Percentiles rank a stretch among this genome's conserved stretches.
Evolutionary conservation across 768 basidiomycete genomes (phyloP).

Genomic region (Serpula lacrymans): DNA sequence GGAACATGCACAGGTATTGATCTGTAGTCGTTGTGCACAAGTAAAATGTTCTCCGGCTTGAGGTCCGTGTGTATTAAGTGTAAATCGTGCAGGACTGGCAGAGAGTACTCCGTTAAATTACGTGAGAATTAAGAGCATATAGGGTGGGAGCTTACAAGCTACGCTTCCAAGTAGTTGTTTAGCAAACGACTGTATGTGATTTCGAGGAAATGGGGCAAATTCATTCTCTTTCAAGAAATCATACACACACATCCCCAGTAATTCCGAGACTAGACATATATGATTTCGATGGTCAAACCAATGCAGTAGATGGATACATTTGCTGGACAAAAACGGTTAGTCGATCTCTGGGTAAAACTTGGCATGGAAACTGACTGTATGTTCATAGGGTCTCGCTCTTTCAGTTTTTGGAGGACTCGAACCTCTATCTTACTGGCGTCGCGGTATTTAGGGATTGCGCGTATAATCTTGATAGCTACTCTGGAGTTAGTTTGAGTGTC

Average conservation of each 20-base stretch:
- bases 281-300: conserved; percentile 98
- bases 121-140: conserved; percentile 2
- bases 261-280: conserved; percentile 93
- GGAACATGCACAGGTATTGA: conserved; percentile 55
- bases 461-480: conserved; percentile 98
- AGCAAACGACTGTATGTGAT: conserved; percentile 96
- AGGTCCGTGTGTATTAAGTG: conserved; percentile 96
- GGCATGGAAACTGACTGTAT: conserved; percentile 61
- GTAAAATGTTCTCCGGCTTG: conserved; percentile 97
- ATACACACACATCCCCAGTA: conserved; percentile 96
- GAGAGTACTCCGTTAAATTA: conserved; percentile 4
- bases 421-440: conserved; percentile 99
- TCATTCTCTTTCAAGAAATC: conserved; percentile 99
- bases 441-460: conserved; percentile 97
- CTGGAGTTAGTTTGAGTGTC: conserved; percentile 71
- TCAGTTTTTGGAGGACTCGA: conserved; percentile 88
- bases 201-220: conserved; percentile 93
- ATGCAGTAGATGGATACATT: conserved; percentile 94
- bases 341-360: conserved; percentile 17
- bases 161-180: conserved; percentile 89
- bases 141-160: conserved; percentile 64
- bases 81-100: conserved; percentile 82
- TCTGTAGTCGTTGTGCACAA: conserved; percentile 81
- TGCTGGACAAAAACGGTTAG: conserved; percentile 45
- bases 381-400: conserved; percentile 84